Conservation (phyloP, 768 basidiomycete genomes). For the Leccinum subgranulosum region DNA sequence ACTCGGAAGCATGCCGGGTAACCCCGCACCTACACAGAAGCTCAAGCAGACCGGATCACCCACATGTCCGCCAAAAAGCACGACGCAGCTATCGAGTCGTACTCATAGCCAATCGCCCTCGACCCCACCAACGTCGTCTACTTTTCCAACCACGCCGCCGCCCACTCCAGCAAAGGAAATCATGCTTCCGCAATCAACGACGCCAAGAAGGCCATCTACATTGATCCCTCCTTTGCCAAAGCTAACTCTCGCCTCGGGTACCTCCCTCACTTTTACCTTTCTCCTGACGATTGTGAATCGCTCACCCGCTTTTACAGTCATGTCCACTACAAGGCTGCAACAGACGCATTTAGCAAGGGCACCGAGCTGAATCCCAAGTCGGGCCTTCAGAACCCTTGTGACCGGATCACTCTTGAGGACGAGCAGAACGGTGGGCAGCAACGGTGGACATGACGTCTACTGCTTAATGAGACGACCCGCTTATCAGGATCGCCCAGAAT, state of each 20-base stretch:
- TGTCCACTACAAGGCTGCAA: conserved; percentile 78
- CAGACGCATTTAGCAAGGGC: conserved; percentile 81
- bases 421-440: neutral
- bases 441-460: too few species aligned
- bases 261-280: conserved; percentile 9
- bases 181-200: conserved; percentile 83
- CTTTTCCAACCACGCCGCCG: conserved; percentile 96
- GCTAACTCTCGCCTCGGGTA: conserved; percentile 94
- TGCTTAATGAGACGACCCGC: too few species aligned
- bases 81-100: conserved; percentile 78
- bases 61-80: conserved; percentile 86
- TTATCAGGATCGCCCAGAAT: neutral
- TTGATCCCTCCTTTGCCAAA: conserved; percentile 84
- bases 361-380: conserved; percentile 83
- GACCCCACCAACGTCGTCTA: conserved; percentile 86
- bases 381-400: conserved; percentile 73
- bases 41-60: conserved; percentile 74
- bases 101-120: conserved; percentile 76
- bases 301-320: conserved; percentile 52
- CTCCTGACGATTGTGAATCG: neutral
- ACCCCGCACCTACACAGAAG: too few species aligned
- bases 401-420: conserved; percentile 52
- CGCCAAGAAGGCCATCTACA: conserved; percentile 79
- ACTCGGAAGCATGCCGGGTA: too few species aligned
- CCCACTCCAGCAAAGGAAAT: conserved; percentile 79